Conservation (phyloP, 78 protist genomes). For the Chrysochromulina parva region DNA sequence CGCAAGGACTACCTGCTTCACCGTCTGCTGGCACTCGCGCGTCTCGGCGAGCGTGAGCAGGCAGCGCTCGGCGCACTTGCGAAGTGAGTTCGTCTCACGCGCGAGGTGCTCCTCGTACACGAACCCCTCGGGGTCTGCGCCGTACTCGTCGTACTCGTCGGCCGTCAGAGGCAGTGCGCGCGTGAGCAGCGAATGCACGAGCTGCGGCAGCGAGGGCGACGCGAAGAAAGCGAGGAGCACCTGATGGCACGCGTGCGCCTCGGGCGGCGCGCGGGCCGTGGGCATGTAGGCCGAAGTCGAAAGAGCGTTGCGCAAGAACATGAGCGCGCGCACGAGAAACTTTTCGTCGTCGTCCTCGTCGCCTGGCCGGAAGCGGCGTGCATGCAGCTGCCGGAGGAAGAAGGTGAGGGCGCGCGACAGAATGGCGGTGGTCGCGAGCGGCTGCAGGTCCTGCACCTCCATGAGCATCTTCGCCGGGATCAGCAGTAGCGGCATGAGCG, state of each 20-base stretch:
- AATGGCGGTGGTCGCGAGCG: neutral
- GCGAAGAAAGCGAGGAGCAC: neutral
- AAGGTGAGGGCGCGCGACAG: neutral
- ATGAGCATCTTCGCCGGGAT: neutral
- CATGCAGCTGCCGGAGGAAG: neutral
- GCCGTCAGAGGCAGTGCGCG: neutral
- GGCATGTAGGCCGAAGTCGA: neutral
- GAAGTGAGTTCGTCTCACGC: neutral
- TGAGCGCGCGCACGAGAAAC: neutral
- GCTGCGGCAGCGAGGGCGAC: neutral
- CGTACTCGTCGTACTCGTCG: neutral
- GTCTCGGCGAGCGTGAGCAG: neutral
- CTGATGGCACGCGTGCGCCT: neutral
- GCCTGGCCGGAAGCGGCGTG: neutral
- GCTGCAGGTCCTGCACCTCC: constrained; percentile 22
- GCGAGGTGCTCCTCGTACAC: neutral
- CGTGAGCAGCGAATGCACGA: neutral
- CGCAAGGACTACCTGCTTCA: neutral
- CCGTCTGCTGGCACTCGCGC: neutral
- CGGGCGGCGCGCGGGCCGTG: neutral
- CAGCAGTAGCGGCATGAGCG: neutral
- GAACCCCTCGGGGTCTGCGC: neutral
- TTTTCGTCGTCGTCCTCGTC: neutral
- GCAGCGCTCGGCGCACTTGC: neutral
- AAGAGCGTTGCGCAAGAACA: neutral